phyloP scores from a whole-genome alignment of 805 yeast genomes.

The Suhomyces tanzawaensis region DNA sequence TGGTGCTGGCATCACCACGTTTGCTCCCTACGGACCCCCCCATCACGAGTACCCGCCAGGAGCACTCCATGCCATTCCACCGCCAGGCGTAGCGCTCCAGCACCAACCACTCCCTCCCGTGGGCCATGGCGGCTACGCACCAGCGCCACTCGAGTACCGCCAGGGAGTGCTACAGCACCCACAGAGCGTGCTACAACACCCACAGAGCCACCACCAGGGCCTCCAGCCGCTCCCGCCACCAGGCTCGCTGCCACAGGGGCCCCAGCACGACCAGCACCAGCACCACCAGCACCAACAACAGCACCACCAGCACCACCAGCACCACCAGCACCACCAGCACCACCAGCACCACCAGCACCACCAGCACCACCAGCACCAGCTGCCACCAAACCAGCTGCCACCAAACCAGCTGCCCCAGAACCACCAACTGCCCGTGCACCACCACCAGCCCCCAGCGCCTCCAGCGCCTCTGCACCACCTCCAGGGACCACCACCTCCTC shows the following conservation, averaged over 20 bases:
- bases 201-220: no score
- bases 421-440: neutral
- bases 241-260: no score
- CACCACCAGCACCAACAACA: constrained; percentile 1
- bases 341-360: constrained; percentile 2
- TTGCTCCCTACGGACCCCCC: constrained; percentile 6
- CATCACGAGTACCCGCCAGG: constrained; percentile 3
- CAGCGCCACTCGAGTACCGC: no score
- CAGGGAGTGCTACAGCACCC: no score
- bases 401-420: constrained; percentile 1
- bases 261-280: constrained; percentile 2
- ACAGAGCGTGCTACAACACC: no score
- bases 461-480: constrained; percentile 1
- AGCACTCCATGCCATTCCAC: constrained; percentile 5
- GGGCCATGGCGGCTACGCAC: no score
- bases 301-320: constrained; percentile 3
- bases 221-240: no score
- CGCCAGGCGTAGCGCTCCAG: neutral
- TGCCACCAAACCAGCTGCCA: neutral
- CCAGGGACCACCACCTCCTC: neutral
- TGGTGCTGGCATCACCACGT: neutral
- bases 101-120: neutral
- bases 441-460: constrained; percentile 1
- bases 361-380: neutral
- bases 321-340: constrained; percentile 1